Evolutionary conservation across 23 red algal genomes (phyloP), one percentile per base, ranked within the genome.

Genomic region (Gracilaria domingensis): DNA sequence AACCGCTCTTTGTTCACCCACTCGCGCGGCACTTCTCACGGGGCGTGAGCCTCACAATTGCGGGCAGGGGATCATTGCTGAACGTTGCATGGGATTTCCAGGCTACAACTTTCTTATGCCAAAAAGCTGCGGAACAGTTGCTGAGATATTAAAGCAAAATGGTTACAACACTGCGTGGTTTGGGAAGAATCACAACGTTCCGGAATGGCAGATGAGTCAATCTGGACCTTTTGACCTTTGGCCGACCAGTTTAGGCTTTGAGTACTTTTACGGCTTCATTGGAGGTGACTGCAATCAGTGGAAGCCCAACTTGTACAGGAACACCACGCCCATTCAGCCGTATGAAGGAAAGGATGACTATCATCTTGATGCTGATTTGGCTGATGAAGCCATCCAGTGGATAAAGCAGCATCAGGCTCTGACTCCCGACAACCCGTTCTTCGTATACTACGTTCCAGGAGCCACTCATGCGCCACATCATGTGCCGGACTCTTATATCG

Each of bases 171-270:
- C 73, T 29, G 73, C 35, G 7, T 79, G 73, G 73, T 79, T 79
- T 79, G 73, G 73, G 11, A 79, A 79, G 73, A 79, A 79, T 39
- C 73, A 79, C 73, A 79, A 79, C 42, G 42, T 79, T 45, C 73
- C 73, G 9, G 40, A 29, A 9, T 79, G 73, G 73, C 34, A 79
- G 73, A 79, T 11, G 7, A 48, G 32, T 37, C 38, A 29, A 9
- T 37, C 34, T 5, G 73, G 73, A 26, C 32, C 32, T 5, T 42
- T 42, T 48, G 34, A 79, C 34, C 73, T 36, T 7, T 79, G 73
- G 73, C 73, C 73, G 6, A 79, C 32, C 7, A 49, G 18, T 39
- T 29, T 79, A 11, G 73, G 73, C 25, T 79, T 7, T 7, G 73
- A 79, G 73, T 29, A 79, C 12, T 79, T 79, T 38, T 79, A 79